phyloP scores from a whole-genome alignment of 2,329 filamentous ascomycete species.

The Didymellaceae sp. region DNA sequence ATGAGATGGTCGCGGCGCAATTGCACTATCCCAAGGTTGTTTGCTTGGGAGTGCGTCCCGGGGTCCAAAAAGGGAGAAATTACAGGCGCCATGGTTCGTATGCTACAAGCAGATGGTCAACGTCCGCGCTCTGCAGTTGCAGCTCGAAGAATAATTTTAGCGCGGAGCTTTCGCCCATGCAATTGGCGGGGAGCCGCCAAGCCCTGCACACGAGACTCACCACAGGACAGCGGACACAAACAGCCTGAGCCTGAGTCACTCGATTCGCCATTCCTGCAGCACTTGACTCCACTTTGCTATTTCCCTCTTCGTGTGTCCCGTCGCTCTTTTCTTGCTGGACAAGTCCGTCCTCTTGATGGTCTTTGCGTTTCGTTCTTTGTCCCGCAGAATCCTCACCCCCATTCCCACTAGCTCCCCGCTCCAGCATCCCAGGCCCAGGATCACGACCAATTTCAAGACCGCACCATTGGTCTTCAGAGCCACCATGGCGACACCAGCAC shows the following conservation, averaged over 20 bases:
- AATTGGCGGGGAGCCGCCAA: slow-evolving; percentile 32
- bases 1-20: slow-evolving; percentile 86
- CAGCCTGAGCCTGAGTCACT: slow-evolving; percentile 22
- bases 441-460: slow-evolving; percentile 24
- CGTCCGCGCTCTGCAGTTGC: not conserved
- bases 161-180: slow-evolving; percentile 33
- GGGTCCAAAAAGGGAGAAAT: slow-evolving; percentile 82
- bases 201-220: slow-evolving; percentile 22
- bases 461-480: slow-evolving; percentile 22
- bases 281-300: slow-evolving; percentile 20
- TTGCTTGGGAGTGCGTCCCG: slow-evolving; percentile 64
- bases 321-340: slow-evolving; percentile 25
- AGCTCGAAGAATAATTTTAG: slow-evolving; percentile 24
- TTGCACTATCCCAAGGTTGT: slow-evolving; percentile 81
- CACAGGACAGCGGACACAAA: slow-evolving; percentile 34
- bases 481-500: slow-evolving; percentile 44
- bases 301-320: slow-evolving; percentile 18
- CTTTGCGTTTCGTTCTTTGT: slow-evolving; percentile 33
- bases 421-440: slow-evolving; percentile 21
- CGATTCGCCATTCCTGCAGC: slow-evolving; percentile 9
- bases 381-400: slow-evolving; percentile 35
- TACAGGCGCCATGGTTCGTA: slow-evolving; percentile 29
- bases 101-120: not conserved
- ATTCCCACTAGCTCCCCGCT: slow-evolving; percentile 30
- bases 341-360: slow-evolving; percentile 40